Evolutionary conservation across 2,329 filamentous ascomycete species (phyloP).

Genomic region (Diaporthe batatas): DNA sequence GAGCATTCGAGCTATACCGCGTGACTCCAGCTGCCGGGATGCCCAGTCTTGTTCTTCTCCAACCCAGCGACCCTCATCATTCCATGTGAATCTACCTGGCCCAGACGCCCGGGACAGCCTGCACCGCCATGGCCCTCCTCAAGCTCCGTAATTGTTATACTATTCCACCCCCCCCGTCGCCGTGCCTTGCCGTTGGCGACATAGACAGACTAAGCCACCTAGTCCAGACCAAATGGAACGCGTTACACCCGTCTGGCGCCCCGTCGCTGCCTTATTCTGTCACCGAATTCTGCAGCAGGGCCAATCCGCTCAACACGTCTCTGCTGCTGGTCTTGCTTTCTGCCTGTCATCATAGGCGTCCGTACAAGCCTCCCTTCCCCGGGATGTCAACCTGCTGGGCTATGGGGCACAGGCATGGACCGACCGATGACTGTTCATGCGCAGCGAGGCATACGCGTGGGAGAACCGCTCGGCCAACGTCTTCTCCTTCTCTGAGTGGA

Average conservation of each 20-base stretch:
- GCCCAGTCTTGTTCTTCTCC: not conserved
- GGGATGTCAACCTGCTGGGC: not conserved
- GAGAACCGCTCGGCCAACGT: conserved; percentile 7
- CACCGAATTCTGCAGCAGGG: conserved; percentile 12
- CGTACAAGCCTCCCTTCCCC: not conserved
- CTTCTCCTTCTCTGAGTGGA: conserved; percentile 24
- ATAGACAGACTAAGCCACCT: conserved; percentile 5
- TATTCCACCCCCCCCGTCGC: not conserved
- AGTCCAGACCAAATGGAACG: conserved; percentile 11
- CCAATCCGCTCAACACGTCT: not conserved
- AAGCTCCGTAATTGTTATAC: conserved; percentile 21
- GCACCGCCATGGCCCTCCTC: conserved; percentile 1
- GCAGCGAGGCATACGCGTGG: conserved; percentile 29
- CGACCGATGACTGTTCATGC: conserved; percentile 23
- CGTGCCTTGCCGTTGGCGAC: conserved; percentile 3
- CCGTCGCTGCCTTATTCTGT: conserved; percentile 24
- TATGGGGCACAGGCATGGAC: not conserved
- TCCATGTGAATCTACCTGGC: conserved; percentile 5
- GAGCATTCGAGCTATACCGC: not conserved
- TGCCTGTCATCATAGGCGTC: conserved; percentile 28
- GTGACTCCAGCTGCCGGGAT: conserved; percentile 1
- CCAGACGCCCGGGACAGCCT: conserved; percentile 1
- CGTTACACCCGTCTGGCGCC: conserved; percentile 21
- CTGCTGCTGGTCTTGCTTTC: not conserved
- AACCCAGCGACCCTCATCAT: not conserved